Evolutionary conservation across 2,329 filamentous ascomycete species (phyloP).

Genomic region (Nemania serpens): DNA sequence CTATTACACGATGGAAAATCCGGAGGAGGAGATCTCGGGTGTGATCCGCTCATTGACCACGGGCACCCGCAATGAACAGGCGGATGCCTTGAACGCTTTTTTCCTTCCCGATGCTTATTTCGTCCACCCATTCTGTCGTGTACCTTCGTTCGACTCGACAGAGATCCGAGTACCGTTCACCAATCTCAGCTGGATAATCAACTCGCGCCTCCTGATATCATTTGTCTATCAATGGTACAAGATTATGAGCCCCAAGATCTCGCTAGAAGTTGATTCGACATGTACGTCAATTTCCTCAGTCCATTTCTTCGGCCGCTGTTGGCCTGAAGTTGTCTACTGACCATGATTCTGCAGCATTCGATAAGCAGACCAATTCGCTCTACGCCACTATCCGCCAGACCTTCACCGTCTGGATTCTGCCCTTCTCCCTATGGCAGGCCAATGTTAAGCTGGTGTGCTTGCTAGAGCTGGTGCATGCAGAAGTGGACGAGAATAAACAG

Average conservation of each 20-base stretch:
- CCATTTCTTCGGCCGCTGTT: too few relatives aligned
- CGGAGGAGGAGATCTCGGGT: conserved; percentile 62
- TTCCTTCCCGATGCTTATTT: conserved; percentile 76
- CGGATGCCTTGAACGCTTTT: conserved; percentile 68
- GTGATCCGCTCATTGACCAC: conserved; percentile 73
- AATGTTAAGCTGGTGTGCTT: conserved; percentile 71
- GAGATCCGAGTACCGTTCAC: conserved; percentile 45
- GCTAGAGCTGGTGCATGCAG: conserved; percentile 60
- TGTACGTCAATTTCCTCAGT: conserved; percentile 44
- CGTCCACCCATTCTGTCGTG: conserved; percentile 77
- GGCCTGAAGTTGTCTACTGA: too few relatives aligned
- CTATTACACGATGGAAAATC: conserved; percentile 31
- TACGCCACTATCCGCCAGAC: conserved; percentile 76
- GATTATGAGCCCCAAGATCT: conserved; percentile 75
- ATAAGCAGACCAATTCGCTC: conserved; percentile 66
- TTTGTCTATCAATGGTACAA: conserved; percentile 84
- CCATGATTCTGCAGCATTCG: conserved; percentile 59
- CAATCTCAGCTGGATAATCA: conserved; percentile 42
- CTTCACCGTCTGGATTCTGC: conserved; percentile 78
- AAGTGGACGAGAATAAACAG: conserved; percentile 29
- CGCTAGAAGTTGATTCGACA: conserved; percentile 65
- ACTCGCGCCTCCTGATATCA: conserved; percentile 69
- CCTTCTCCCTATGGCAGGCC: conserved; percentile 66
- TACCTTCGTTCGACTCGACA: conserved; percentile 56
- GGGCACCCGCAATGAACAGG: conserved; percentile 68